Conservation (phyloP, 106 monocot genomes). For the Chionographis japonica region DNA sequence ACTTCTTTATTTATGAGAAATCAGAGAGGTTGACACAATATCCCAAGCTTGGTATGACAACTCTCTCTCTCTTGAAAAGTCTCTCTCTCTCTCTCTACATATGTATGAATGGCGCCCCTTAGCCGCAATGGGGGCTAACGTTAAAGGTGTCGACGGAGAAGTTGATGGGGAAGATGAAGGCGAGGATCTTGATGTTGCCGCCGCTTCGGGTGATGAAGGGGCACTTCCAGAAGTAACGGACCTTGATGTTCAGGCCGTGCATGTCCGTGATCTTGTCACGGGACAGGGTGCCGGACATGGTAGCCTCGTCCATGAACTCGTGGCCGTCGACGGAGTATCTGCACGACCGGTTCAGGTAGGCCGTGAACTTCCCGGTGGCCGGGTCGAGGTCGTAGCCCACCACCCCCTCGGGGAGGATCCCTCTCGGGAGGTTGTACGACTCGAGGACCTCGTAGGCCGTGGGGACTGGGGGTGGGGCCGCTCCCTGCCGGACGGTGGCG, state of each 20-base stretch:
- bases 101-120: too few relatives aligned
- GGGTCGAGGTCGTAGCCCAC: constrained; percentile 50
- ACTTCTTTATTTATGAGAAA: too few relatives aligned
- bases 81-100: too few relatives aligned
- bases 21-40: too few relatives aligned
- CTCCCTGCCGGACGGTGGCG: constrained; percentile 7
- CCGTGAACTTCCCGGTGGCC: constrained; percentile 44
- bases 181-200: constrained; percentile 47
- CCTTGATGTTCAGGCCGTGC: constrained; percentile 56
- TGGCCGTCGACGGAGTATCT: constrained; percentile 56
- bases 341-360: constrained; percentile 45
- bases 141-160: constrained; percentile 26
- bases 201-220: constrained; percentile 41
- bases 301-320: constrained; percentile 49
- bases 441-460: constrained; percentile 56
- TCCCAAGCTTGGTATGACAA: too few relatives aligned
- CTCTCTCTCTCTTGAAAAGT: too few relatives aligned
- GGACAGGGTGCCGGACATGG: constrained; percentile 48
- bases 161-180: constrained; percentile 33
- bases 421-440: constrained; percentile 57
- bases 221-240: constrained; percentile 58
- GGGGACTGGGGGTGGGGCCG: not conserved
- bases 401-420: constrained; percentile 59
- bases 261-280: constrained; percentile 31
- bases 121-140: constrained; percentile 49